phyloP scores from a whole-genome alignment of 768 basidiomycete species.

The Lactarius evosmus region DNA sequence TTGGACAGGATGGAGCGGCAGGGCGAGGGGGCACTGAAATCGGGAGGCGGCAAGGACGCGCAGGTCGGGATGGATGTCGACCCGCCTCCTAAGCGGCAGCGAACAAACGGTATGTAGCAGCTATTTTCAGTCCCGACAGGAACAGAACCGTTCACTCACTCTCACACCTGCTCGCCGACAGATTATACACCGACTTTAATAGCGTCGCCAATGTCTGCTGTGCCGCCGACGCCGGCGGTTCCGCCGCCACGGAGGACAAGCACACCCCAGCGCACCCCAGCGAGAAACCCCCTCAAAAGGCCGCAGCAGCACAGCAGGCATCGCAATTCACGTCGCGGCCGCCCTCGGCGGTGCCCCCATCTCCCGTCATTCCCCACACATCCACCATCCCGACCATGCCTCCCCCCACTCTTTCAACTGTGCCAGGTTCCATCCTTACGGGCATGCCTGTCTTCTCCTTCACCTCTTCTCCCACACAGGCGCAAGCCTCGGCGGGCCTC shows the following conservation, averaged over 20 bases:
- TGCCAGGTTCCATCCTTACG: too few species aligned
- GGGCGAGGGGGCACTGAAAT: constrained; percentile 3
- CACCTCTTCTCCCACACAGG: neutral
- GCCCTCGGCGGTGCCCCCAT: constrained; percentile 1
- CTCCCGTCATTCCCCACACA: neutral
- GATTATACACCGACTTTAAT: too few species aligned
- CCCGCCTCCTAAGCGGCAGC: too few species aligned
- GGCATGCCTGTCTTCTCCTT: neutral
- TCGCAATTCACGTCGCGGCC: neutral
- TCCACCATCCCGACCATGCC: neutral
- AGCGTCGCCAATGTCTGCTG: too few species aligned
- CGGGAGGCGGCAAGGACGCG: neutral
- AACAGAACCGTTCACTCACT: too few species aligned
- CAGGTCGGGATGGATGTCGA: constrained; percentile 6
- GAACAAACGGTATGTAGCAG: too few species aligned
- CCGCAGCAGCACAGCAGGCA: neutral
- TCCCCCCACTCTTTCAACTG: too few species aligned
- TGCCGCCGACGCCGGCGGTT: too few species aligned
- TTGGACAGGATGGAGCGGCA: constrained; percentile 6
- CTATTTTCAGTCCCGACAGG: too few species aligned
- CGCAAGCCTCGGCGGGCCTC: neutral
- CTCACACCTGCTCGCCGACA: too few species aligned
- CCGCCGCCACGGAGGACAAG: too few species aligned
- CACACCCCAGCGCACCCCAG: too few species aligned
- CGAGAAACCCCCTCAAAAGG: neutral